These are phyloP conservation scores for Eimeria necatrix DNA, from an alignment of 169 alveolate genomes.

Conservation along the genomic window DNA sequence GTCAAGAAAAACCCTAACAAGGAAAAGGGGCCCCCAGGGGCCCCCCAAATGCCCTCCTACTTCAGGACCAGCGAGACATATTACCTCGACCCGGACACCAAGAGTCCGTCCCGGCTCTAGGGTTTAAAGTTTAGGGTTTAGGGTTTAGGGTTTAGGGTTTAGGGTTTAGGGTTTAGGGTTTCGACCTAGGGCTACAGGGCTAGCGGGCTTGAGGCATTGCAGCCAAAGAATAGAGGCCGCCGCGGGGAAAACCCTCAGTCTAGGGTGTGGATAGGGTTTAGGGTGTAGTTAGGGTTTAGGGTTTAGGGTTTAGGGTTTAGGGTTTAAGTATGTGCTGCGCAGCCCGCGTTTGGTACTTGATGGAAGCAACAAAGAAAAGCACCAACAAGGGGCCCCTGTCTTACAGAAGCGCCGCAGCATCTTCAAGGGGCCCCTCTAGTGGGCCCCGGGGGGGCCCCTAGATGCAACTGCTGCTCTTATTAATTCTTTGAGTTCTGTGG, in stretches of 20 bases:
- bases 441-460: neutral
- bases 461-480: neutral
- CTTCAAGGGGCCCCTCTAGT: neutral
- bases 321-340: neutral
- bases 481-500: neutral
- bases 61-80: neutral
- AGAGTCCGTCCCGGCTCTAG: neutral
- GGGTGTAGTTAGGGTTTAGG: too few species aligned
- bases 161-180: slow-evolving; percentile 4
- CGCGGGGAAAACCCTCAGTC: too few species aligned
- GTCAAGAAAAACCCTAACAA: neutral
- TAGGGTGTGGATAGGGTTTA: too few species aligned
- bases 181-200: too few species aligned
- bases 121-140: neutral
- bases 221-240: too few species aligned
- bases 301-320: too few species aligned
- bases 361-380: neutral
- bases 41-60: neutral
- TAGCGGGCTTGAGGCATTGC: too few species aligned
- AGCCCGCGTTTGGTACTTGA: neutral
- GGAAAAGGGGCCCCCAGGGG: neutral
- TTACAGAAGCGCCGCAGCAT: neutral
- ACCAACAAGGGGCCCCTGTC: neutral
- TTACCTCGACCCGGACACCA: neutral
- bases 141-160: slow-evolving; percentile 1